phyloP scores from a whole-genome alignment of 345 rosid species.

The Eucalyptus polybractea region DNA sequence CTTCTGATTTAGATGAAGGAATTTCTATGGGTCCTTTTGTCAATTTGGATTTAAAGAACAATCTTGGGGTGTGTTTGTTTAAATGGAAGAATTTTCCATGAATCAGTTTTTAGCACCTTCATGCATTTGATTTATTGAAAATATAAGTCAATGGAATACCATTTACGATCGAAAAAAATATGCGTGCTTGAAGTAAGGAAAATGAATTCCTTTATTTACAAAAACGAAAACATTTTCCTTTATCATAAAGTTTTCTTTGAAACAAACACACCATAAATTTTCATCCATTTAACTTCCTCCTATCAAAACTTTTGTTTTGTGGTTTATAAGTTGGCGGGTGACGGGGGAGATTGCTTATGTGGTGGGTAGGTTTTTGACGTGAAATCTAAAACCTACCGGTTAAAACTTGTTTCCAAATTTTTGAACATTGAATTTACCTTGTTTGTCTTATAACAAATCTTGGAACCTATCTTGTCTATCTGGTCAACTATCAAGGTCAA shows the following conservation, averaged over 20 bases:
- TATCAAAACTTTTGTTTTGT: neutral
- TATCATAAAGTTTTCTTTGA: neutral
- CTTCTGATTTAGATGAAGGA: neutral
- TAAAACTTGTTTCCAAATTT: too few species aligned
- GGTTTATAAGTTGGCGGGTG: neutral
- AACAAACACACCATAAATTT: neutral
- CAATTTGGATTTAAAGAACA: neutral
- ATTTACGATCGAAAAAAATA: neutral
- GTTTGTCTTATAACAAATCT: neutral
- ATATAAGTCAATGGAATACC: neutral
- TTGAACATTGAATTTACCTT: too few species aligned
- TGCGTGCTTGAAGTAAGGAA: neutral
- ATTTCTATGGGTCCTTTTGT: neutral
- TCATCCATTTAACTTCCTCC: neutral
- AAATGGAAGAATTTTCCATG: neutral
- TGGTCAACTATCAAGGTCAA: neutral
- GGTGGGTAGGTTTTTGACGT: too few species aligned
- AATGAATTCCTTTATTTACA: neutral
- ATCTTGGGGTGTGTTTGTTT: neutral
- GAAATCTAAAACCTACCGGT: neutral
- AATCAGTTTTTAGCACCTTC: neutral
- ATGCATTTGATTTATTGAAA: neutral
- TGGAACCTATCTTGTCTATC: neutral
- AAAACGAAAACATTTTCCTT: neutral
- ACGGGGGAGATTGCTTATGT: too few species aligned